Base-by-base conservation (phyloP, 768 basidiomycete species). In the Hirschioporus abietinus region DNA sequence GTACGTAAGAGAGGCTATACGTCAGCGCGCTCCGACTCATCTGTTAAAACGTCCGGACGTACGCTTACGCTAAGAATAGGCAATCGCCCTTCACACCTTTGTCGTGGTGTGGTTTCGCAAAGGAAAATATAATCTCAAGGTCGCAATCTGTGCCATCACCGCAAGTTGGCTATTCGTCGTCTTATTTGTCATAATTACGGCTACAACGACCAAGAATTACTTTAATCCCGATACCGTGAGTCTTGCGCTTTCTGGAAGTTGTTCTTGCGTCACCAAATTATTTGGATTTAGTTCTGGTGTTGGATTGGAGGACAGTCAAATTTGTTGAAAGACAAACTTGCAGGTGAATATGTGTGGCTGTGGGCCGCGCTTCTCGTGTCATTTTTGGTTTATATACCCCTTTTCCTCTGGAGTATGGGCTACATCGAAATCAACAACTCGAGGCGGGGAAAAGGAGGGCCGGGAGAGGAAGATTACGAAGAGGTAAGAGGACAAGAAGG, bases 291-390 rank as follows among this genome's bases (percentile, higher is more conserved):
- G 72, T 78, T 77, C 66, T 81, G 81, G 81, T 83, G 82, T 68
- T 82, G 81, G 81, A 78, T 83, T 64, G 73, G 76, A 36, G 59
- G 72, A 6, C 52, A 71, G 10, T 52, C 60, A 61, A 61, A 18
- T 61, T 78, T 73, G 69, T 27, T 71, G 1, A 67, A 67, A 1
- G 74, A 77, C 66, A 74, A 77, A n/a, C 72, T 82, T 18, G 76
- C 67, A 60, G 81, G 79, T 1, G 81, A 82, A 70, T 83, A 83
- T 64, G 27, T 80, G 20, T 83, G 82, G 82, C 73, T 82, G 57
- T 82, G 82, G 82, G 59, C 79, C 36, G 75, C 81, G 6, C 72
- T 82, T 7, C 68, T 71, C 34, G 66, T 77, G 58, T 80, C 80
- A 7, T 64, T 74, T 24, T 20, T 77, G 2, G 65, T 75, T 1